phyloP scores from a whole-genome alignment of 805 yeast genomes.

The Candida khao-thaluensis region DNA sequence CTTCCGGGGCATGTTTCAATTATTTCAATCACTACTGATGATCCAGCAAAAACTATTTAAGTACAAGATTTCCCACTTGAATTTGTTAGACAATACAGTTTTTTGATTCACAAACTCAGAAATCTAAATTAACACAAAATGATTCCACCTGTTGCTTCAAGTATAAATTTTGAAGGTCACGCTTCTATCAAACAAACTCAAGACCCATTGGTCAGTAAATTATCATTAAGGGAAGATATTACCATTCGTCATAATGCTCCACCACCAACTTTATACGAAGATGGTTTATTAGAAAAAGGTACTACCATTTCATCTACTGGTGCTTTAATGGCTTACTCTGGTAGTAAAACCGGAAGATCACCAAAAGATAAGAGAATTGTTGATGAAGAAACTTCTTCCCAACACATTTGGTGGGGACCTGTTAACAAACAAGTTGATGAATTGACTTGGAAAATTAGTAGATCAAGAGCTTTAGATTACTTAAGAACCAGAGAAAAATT shows the following conservation, averaged over 20 bases:
- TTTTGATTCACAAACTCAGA: too few species aligned
- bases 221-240: constrained; percentile 57
- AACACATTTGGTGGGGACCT: constrained; percentile 99
- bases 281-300: constrained; percentile 84
- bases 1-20: constrained; percentile 12
- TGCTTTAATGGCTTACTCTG: constrained; percentile 93
- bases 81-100: background rate
- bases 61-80: constrained; percentile 5
- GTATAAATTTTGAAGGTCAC: constrained; percentile 40
- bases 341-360: constrained; percentile 95
- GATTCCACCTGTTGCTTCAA: constrained; percentile 48
- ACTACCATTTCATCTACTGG: constrained; percentile 92
- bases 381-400: constrained; percentile 82
- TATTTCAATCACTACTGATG: constrained; percentile 3
- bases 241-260: constrained; percentile 87
- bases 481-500: constrained; percentile 92
- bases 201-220: constrained; percentile 43
- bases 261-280: constrained; percentile 90
- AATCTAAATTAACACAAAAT: constrained; percentile 18
- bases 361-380: constrained; percentile 98
- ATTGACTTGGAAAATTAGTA: constrained; percentile 91
- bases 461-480: constrained; percentile 96
- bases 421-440: constrained; percentile 94
- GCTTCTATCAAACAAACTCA: constrained; percentile 39
- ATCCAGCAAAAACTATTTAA: constrained; percentile 14